These are phyloP conservation scores for Venustampulla echinocandica DNA, from an alignment of 495 filamentous ascomycete genomes.

Conservation along the genomic window DNA sequence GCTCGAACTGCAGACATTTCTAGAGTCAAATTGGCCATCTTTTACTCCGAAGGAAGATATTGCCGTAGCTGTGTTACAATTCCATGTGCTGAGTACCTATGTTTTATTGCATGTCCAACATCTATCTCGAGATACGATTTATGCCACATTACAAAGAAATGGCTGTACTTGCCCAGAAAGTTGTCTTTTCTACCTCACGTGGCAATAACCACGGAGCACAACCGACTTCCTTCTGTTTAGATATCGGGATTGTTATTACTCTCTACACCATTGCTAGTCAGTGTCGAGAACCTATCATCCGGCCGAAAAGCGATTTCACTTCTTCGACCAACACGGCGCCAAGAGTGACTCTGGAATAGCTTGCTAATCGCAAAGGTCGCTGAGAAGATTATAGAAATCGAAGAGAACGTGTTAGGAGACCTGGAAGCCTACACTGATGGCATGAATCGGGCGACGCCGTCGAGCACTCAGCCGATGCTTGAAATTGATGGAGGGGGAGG, in stretches of 20 bases:
- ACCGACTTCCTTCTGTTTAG: conserved; percentile 3
- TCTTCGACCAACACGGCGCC: not conserved
- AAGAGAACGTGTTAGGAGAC: conserved; percentile 4
- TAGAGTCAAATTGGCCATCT: conserved; percentile 2
- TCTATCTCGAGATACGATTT: conserved; percentile 5
- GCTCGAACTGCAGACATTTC: not conserved
- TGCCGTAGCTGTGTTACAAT: conserved; percentile 13
- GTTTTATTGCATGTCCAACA: conserved; percentile 14
- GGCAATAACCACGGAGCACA: not conserved
- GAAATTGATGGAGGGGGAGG: not conserved
- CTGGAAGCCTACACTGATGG: not conserved
- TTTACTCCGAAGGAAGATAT: conserved; percentile 12
- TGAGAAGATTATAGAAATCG: conserved; percentile 11
- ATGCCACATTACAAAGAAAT: conserved; percentile 12
- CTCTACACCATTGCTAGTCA: conserved; percentile 7
- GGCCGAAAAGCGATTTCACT: conserved; percentile 11
- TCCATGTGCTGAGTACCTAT: conserved; percentile 9
- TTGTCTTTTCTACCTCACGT: conserved; percentile 4
- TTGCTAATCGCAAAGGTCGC: conserved; percentile 8
- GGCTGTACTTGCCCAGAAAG: conserved; percentile 9
- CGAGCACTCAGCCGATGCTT: not conserved
- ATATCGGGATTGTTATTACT: conserved; percentile 8
- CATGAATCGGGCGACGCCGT: not conserved
- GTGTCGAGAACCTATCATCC: conserved; percentile 1
- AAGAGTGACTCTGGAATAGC: conserved; percentile 17